These are phyloP conservation scores for Suillus plorans DNA, from an alignment of 768 basidiomycete species.

Conservation along the genomic window DNA sequence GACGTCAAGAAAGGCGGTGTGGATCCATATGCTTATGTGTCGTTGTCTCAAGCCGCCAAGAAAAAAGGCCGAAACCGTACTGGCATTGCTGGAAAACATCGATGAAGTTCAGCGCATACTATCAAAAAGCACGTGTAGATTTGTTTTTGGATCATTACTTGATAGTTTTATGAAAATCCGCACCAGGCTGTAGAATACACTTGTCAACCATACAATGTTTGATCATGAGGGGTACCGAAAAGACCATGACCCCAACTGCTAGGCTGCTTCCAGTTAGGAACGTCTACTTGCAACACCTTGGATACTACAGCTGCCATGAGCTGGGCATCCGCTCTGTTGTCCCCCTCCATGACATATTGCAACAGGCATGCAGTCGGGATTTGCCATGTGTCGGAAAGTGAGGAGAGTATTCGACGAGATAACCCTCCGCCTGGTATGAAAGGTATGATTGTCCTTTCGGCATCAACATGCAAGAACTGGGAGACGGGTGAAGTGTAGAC, in stretches of 20 bases:
- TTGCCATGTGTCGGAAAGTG: conserved; percentile 49
- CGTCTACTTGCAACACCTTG: conserved; percentile 45
- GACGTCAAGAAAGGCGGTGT: conserved; percentile 85
- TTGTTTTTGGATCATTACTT: conserved; percentile 5
- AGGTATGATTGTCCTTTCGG: conserved; percentile 43
- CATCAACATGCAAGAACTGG: conserved; percentile 30
- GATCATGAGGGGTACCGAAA: conserved; percentile 74
- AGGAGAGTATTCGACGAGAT: conserved; percentile 61
- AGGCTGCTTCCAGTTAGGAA: conserved; percentile 59
- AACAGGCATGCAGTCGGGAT: conserved; percentile 60
- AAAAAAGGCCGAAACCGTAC: conserved; percentile 46
- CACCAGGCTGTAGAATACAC: conserved; percentile 4
- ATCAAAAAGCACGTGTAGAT: conserved; percentile 4
- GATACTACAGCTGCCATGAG: conserved; percentile 55
- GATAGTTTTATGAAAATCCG: not conserved
- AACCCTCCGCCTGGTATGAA: conserved; percentile 82
- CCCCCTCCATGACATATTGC: conserved; percentile 81
- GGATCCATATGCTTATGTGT: conserved; percentile 92
- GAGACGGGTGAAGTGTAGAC: conserved; percentile 50
- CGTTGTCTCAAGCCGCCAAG: conserved; percentile 82
- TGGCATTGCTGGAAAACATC: conserved; percentile 66
- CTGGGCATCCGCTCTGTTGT: conserved; percentile 73
- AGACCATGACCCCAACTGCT: conserved; percentile 57
- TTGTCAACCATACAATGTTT: conserved; percentile 64
- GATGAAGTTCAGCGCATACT: conserved; percentile 14